phyloP scores from a whole-genome alignment of 208 protist genomes.

The Crithidia bombi region DNA sequence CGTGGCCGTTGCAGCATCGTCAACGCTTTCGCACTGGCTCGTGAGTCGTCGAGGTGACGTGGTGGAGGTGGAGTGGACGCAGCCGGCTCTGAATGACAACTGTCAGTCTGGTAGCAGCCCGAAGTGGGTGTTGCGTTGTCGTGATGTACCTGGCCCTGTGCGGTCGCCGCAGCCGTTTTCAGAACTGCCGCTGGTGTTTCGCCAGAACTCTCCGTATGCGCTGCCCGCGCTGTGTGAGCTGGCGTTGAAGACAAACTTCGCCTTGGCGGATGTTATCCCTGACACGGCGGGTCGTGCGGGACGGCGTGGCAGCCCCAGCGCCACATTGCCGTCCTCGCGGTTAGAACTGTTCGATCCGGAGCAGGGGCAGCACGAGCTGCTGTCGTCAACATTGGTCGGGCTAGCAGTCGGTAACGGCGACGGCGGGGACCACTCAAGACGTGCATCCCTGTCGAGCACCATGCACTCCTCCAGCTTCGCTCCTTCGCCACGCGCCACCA shows the following conservation, averaged over 20 bases:
- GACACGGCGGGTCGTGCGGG: background rate
- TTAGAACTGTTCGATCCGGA: conserved; percentile 29
- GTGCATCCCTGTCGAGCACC: background rate
- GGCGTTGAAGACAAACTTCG: conserved; percentile 18
- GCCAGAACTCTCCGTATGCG: conserved; percentile 28
- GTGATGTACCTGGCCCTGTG: background rate
- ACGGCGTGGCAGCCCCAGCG: background rate
- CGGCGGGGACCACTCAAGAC: background rate
- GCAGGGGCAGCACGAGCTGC: background rate
- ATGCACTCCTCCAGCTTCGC: background rate
- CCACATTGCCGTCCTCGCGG: background rate
- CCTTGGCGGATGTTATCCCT: background rate
- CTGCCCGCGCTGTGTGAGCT: conserved; percentile 25
- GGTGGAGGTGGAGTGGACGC: conserved; percentile 6
- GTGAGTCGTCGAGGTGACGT: conserved; percentile 7
- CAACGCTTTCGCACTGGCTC: background rate
- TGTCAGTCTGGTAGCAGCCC: background rate
- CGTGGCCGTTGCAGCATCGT: background rate
- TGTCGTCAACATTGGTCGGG: background rate
- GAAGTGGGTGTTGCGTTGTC: conserved; percentile 12
- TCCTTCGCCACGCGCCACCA: background rate
- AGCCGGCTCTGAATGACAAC: background rate
- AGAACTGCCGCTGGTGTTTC: conserved; percentile 42
- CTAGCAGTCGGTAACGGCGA: background rate
- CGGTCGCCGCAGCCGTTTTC: background rate